Evolutionary conservation across 2,329 filamentous ascomycete species (phyloP).

Genomic region (Hypoxylon sp.): DNA sequence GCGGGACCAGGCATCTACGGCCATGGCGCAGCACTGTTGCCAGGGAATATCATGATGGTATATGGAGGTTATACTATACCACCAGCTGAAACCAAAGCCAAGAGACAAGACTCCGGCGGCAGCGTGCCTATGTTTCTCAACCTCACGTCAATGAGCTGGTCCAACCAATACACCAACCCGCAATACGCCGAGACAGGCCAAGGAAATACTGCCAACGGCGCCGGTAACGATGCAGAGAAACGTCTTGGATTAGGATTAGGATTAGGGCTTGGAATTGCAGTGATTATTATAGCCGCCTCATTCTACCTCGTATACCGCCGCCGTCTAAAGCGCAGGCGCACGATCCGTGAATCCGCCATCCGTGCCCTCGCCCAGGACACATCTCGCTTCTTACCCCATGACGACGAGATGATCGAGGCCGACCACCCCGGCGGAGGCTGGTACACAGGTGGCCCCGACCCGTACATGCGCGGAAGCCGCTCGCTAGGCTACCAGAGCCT

Average conservation of each 20-base stretch:
- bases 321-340: constrained; percentile 59
- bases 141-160: constrained; percentile 70
- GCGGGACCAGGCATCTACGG: constrained; percentile 68
- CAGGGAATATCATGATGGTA: constrained; percentile 78
- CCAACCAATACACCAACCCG: constrained; percentile 65
- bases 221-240: constrained; percentile 50
- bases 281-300: constrained; percentile 63
- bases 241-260: constrained; percentile 75
- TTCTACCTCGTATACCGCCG: constrained; percentile 65
- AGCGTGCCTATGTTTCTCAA: constrained; percentile 66
- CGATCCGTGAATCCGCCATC: constrained; percentile 62
- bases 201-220: constrained; percentile 23
- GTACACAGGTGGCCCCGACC: constrained; percentile 63
- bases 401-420: constrained; percentile 64
- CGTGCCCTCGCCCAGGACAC: constrained; percentile 66
- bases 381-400: constrained; percentile 60
- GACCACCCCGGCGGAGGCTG: constrained; percentile 57
- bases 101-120: constrained; percentile 53
- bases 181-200: constrained; percentile 33
- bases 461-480: constrained; percentile 58
- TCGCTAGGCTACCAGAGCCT: constrained; percentile 68
- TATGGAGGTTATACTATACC: constrained; percentile 73
- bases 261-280: constrained; percentile 74
- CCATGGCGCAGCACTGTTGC: constrained; percentile 74
- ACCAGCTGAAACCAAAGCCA: constrained; percentile 52